Evolutionary conservation across 1,284 basidiomycete species (phyloP), one percentile per base, ranked within the genome.

Genomic region (Ustilago nuda): DNA sequence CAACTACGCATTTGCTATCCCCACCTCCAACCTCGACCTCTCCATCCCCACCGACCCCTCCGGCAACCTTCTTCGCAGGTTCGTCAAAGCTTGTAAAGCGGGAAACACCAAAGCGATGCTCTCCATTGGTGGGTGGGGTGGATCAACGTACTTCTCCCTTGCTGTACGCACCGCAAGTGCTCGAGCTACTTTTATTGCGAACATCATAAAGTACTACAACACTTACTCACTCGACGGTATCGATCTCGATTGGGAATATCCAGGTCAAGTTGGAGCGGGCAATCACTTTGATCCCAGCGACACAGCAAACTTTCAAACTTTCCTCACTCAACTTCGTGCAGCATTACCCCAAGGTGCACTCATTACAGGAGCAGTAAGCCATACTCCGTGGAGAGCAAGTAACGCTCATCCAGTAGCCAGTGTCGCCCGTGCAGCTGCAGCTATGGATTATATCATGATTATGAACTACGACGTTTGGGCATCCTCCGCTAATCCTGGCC

Each of bases 181-280:
- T 6, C 66, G 79, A 6, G 11, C 65, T 4, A 67, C 62, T 6
- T 82, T 82, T 39, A 65, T 80, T 59, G 12, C 12, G 7, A 76
- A 68, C 60, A 69, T 82, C 36, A 81, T 83, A 2, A 87, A 87
- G 30, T 81, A 84, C 4, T 85, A 90, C 60, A 88, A 86, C 61
- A 56, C 88, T 55, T 89, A 88, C 73, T 82, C 86, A 15, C 81
- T 91, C 15, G 88, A 91, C 68, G 90, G 90, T 23, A 84, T 90
- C 43, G 90, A 91, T 62, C 86, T 91, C 19, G 90, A 90, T 79
- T 90, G 89, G 72, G 89, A 90, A 85, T 89, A 71, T 35, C 66
- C 68, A n/a, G 41, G 53, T 23, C 56, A 65, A 27, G 35, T 56
- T 8, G 63, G 55, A 3, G 41, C 60, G 11, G 64, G 76, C 1